Evolutionary conservation across 1,139 yeast genomes (phyloP), one percentile per base, ranked within the genome.

Genomic region (Yamadazyma pseudoaaseri): DNA sequence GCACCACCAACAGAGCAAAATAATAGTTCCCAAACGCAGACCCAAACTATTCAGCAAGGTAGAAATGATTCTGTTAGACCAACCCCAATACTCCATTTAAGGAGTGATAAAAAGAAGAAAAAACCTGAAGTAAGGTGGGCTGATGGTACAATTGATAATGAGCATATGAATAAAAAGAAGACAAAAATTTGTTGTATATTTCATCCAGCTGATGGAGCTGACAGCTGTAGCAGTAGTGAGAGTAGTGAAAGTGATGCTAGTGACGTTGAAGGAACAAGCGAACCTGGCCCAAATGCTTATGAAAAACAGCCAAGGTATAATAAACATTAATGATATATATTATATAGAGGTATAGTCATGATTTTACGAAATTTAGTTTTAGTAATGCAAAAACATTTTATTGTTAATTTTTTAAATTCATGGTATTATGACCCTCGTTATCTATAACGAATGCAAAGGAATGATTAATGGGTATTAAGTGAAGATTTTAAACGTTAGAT

Each of bases 171-270:
- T 51, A 85, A 77, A 64, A 90, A 90, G 63, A 89, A 87, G 56
- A 77, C 95, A 13, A 92, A 90, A 58, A 82, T 90, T n/a, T 92
- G 98, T 55, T 90, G 98, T 48, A 90, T 92, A 15, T 92, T 83
- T 62, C 96, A 87, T 52, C 96, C 96, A 2, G 83, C 81, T 32
- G 83, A 81, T 49, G 92, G 78, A 23, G 86, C 79, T 39, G 78
- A 71, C 33, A 71, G 73, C 12, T 63, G 72, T 13, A 35, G 26
- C 10, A 40, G 44, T 20, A 54, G 58, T 7, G 47, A 49, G 1
- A 48, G 57, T 25, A 58, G 56, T 36, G 53, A 59, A 42, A 57
- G 64, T 39, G 75, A 67, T 34, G 58, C 69, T 4, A 53, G 62
- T n/a, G 76, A 65, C 56, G 51, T 34, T 22, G 41, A 34, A 20